Percentiles rank a stretch among this genome's conserved stretches.
phyloP scores from a whole-genome alignment of 495 filamentous ascomycete genomes.

The Bathelium albidoporum region DNA sequence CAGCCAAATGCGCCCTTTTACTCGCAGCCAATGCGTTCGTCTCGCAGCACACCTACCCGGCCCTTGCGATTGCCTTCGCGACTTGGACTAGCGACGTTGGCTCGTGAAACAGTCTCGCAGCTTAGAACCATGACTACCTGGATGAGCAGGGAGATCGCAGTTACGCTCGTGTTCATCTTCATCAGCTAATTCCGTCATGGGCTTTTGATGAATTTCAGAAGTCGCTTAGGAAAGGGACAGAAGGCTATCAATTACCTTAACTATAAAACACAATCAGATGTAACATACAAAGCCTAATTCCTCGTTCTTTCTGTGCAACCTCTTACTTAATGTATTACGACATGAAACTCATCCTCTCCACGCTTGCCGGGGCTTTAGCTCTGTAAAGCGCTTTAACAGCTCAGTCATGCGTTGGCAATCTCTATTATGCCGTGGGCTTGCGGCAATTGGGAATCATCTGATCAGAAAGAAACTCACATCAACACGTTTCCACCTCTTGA shows the following conservation, averaged over 20 bases:
- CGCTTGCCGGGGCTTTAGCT: neutral
- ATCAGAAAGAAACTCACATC: neutral
- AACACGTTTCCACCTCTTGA: neutral
- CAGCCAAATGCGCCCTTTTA: too few species aligned
- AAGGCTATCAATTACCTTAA: too few species aligned
- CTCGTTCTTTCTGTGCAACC: neutral
- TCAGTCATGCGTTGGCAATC: conserved; percentile 1
- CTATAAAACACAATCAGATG: too few species aligned
- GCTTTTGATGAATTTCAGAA: too few species aligned
- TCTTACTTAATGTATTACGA: neutral
- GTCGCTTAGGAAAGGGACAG: too few species aligned
- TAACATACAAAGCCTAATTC: too few species aligned
- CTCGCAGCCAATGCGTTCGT: neutral
- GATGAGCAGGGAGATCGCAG: too few species aligned
- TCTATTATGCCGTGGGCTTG: neutral
- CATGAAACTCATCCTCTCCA: neutral
- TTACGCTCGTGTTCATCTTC: neutral
- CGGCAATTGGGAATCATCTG: neutral
- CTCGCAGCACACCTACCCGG: neutral
- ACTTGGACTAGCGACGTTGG: neutral
- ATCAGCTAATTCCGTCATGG: neutral
- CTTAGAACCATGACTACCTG: too few species aligned
- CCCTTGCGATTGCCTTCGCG: neutral
- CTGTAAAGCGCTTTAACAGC: neutral
- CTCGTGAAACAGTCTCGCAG: neutral